Evolutionary conservation across 2,329 filamentous ascomycete species (phyloP).

Genomic region (Mollisiaceae sp.): DNA sequence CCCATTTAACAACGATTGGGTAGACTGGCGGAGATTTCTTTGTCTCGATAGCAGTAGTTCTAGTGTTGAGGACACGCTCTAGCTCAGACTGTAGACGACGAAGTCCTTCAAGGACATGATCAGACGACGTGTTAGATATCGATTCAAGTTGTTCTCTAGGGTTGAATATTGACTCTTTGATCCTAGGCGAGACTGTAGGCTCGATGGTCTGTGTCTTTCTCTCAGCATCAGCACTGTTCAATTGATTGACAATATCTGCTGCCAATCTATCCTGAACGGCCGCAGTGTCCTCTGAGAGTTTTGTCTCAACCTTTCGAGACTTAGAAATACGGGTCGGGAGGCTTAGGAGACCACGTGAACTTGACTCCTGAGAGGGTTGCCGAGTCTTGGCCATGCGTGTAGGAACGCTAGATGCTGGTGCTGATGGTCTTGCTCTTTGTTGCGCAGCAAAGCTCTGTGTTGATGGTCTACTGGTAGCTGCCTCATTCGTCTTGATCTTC

Average conservation of each 20-base stretch:
- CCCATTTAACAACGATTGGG: constrained; percentile 77
- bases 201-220: constrained; percentile 34
- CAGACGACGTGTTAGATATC: constrained; percentile 60
- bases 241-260: constrained; percentile 38
- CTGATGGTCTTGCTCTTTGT: constrained; percentile 62
- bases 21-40: constrained; percentile 61
- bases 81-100: constrained; percentile 63
- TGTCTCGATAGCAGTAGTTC: constrained; percentile 65
- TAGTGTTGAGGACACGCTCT: constrained; percentile 66
- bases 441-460: constrained; percentile 70
- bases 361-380: constrained; percentile 26
- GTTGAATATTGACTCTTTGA: constrained; percentile 53
- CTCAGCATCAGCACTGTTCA: constrained; percentile 33
- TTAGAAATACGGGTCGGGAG: constrained; percentile 16
- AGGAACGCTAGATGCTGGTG: constrained; percentile 35
- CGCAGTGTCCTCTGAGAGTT: constrained; percentile 31
- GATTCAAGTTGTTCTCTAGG: constrained; percentile 56
- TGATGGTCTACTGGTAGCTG: constrained; percentile 49
- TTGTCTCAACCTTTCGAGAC: constrained; percentile 26
- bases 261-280: constrained; percentile 41
- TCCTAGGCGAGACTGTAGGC: constrained; percentile 48
- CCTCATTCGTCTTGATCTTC: constrained; percentile 19
- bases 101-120: constrained; percentile 61
- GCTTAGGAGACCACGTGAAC: constrained; percentile 28
- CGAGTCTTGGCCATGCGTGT: constrained; percentile 30